Evolutionary conservation across 2,329 filamentous ascomycete species (phyloP).

Genomic region (Verticillium albo-atrum): DNA sequence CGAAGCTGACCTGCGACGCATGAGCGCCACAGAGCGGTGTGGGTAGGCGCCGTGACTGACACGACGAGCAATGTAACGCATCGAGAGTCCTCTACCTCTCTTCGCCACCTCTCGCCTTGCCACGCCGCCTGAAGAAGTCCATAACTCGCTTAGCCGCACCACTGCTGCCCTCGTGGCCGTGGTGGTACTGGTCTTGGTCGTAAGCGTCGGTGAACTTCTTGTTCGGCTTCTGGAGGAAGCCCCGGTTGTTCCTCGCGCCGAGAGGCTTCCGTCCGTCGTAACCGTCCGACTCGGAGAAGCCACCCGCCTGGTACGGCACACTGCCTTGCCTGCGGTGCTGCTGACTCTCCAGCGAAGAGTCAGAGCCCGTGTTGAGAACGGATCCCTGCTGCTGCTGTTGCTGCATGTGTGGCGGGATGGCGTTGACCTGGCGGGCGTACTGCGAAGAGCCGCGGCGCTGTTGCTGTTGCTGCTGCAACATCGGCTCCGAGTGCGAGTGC

Average conservation of each 20-base stretch:
- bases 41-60: neutral
- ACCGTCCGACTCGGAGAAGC: slow-evolving; percentile 36
- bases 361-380: slow-evolving; percentile 46
- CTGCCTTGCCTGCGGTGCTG: slow-evolving; percentile 27
- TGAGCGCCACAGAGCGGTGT: slow-evolving; percentile 7
- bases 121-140: slow-evolving; percentile 93
- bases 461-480: slow-evolving; percentile 30
- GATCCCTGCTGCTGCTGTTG: slow-evolving; percentile 27
- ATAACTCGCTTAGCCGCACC: slow-evolving; percentile 89
- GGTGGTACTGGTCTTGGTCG: slow-evolving; percentile 64
- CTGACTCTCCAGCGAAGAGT: slow-evolving; percentile 44
- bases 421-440: slow-evolving; percentile 31
- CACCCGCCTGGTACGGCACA: slow-evolving; percentile 36
- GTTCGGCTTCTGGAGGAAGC: slow-evolving; percentile 75
- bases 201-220: slow-evolving; percentile 89
- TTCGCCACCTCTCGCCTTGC: slow-evolving; percentile 65
- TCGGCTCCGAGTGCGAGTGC: slow-evolving; percentile 14
- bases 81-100: slow-evolving; percentile 33
- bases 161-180: slow-evolving; percentile 73
- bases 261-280: slow-evolving; percentile 28
- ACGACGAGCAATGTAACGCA: slow-evolving; percentile 5
- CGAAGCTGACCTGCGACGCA: slow-evolving; percentile 9
- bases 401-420: slow-evolving; percentile 42
- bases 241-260: slow-evolving; percentile 27
- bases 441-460: slow-evolving; percentile 36